Conservation (phyloP, 2,329 filamentous ascomycete genomes). For the Pseudogymnoascus pannorum region DNA sequence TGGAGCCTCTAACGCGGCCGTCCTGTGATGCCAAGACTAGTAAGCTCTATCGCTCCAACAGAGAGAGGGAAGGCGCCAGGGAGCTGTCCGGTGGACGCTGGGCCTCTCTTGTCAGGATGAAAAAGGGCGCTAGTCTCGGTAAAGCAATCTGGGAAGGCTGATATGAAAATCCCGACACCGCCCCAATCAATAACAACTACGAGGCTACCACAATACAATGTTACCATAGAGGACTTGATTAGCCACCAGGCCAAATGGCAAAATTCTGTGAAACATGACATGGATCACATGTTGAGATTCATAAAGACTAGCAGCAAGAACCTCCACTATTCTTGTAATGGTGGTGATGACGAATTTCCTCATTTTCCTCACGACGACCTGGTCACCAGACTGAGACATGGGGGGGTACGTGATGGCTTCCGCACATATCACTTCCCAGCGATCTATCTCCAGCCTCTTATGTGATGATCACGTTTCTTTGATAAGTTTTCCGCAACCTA, state of each 20-base stretch:
- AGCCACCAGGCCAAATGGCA: not conserved
- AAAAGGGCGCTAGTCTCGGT: not conserved
- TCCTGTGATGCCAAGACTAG: slow-evolving; percentile 7
- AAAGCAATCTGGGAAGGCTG: not conserved
- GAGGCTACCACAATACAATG: not conserved
- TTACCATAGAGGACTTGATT: not conserved
- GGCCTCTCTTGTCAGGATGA: not conserved
- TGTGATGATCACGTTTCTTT: not conserved
- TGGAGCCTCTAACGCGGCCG: not conserved
- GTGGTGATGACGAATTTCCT: not conserved
- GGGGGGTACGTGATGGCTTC: not conserved
- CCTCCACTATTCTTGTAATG: not conserved
- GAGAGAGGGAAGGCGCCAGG: not conserved
- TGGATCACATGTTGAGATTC: not conserved
- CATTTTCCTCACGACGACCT: not conserved
- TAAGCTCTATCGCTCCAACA: slow-evolving; percentile 1
- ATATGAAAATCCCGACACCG: not conserved
- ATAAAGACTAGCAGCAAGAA: not conserved
- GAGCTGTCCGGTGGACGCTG: not conserved
- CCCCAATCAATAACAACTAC: not conserved
- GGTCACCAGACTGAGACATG: not conserved
- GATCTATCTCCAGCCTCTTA: not conserved
- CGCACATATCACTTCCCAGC: not conserved
- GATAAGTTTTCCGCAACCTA: not conserved
- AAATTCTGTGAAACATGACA: not conserved